Percentiles rank a stretch among this genome's conserved stretches.
Evolutionary conservation across 2,329 filamentous ascomycete genomes (phyloP).

Genomic region (Aspergillus arachidicola): DNA sequence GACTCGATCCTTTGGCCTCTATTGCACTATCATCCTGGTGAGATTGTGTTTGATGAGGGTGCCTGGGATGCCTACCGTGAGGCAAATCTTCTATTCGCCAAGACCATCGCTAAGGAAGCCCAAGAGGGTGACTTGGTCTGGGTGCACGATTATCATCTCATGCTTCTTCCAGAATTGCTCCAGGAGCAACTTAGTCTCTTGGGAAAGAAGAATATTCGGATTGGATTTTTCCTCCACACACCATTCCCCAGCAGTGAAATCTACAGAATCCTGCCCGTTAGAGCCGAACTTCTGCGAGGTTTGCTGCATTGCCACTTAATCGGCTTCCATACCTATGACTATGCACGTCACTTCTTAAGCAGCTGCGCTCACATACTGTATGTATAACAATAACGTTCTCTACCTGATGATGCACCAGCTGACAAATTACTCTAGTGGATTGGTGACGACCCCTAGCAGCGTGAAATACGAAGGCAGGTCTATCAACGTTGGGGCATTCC

Average conservation of each 20-base stretch:
- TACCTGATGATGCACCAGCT: conserved; percentile 15
- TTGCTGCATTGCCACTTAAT: conserved; percentile 89
- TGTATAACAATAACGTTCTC: conserved; percentile 25
- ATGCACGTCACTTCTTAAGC: conserved; percentile 89
- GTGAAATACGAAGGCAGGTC: conserved; percentile 84
- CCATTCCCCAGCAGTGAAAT: conserved; percentile 95
- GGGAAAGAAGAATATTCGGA: conserved; percentile 84
- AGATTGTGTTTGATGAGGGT: conserved; percentile 93
- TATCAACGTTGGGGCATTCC: conserved; percentile 86
- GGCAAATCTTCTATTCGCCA: conserved; percentile 86
- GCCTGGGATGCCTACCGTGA: conserved; percentile 89
- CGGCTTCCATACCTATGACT: conserved; percentile 96
- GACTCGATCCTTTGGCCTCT: conserved; percentile 95
- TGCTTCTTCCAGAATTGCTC: conserved; percentile 90
- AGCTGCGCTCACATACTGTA: conserved; percentile 86
- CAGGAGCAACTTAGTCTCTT: conserved; percentile 74
- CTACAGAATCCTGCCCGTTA: conserved; percentile 87
- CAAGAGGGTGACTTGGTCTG: conserved; percentile 89
- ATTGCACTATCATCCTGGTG: conserved; percentile 95
- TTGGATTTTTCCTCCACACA: conserved; percentile 95
- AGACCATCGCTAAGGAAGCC: conserved; percentile 79
- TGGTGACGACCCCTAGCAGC: conserved; percentile 78
- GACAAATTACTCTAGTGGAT: conserved; percentile 30
- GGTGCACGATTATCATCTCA: conserved; percentile 96
- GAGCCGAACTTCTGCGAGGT: conserved; percentile 80